Base-by-base conservation (phyloP, 2,329 filamentous ascomycete genomes). In the Cadophora malorum region DNA sequence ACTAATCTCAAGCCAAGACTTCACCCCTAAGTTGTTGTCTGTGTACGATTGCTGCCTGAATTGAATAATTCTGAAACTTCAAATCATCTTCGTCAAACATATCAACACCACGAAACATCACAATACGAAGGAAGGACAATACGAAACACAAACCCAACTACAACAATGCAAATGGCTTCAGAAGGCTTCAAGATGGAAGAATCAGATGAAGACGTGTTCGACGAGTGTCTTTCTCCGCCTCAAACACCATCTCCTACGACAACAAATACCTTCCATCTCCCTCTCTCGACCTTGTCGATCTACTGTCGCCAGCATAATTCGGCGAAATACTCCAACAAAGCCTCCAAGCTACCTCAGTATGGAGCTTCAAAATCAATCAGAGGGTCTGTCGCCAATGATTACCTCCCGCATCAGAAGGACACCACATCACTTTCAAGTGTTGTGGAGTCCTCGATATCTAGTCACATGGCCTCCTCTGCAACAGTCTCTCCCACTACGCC, bases 61-160 rank as follows among this genome's bases (percentile, higher is more conserved):
- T 41, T 59, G 33, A 59, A 38, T 41, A 19, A 59, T 59, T 12
- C 25, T 41, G 33, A 59, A 23, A 41, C 8, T 23, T 41, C 33
- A 23, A 59, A 16, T 23, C 55, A 59, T 59, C 33, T 12, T 59
- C n/a, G 10, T 23, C 55, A 35, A 35, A 45, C 33, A 59, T 33
- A 41, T 41, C 33, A 23, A 25, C 55, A 59, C n/a, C 33, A 59
- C 55, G 5, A 41, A 59, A 59, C 55, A 56, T 56, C 53, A 59
- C 55, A 59, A 59, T 59, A 59, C 33, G 55, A 59, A 59, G 33
- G 55, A 23, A 41, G n/a, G 8, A 45, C 55, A 59, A 59, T 59
- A 25, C 55, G 55, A 35, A 41, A 41, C 55, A 25, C 33, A 23
- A 14, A 33, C n/a, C 33, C 21, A 21, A 23, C 9, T 12, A 23